Percentiles rank a stretch among this genome's conserved stretches.
phyloP scores from a whole-genome alignment of 768 basidiomycete species.

The Melanogaster broomeanus region DNA sequence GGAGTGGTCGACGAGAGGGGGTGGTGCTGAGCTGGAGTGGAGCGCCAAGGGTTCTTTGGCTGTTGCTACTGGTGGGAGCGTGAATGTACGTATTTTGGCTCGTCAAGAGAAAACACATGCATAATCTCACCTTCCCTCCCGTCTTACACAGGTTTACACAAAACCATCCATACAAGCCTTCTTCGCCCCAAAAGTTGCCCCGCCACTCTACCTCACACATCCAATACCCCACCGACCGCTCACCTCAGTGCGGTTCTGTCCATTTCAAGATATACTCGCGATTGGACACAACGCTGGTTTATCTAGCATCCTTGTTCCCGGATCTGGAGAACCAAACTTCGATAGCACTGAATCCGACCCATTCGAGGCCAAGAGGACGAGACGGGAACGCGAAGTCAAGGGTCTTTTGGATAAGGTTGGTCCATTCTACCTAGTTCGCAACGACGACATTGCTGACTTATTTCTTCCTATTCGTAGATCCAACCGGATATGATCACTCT shows the following conservation, averaged over 20 bases:
- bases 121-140: background rate
- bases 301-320: slow-evolving; percentile 87
- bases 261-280: slow-evolving; percentile 84
- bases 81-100: slow-evolving; percentile 60
- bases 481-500: slow-evolving; percentile 91
- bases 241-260: slow-evolving; percentile 77
- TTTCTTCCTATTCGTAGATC: slow-evolving; percentile 48
- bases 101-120: background rate
- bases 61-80: slow-evolving; percentile 78
- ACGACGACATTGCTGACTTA: background rate
- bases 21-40: slow-evolving; percentile 74
- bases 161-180: slow-evolving; percentile 63
- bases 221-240: slow-evolving; percentile 81
- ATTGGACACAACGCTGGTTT: slow-evolving; percentile 79
- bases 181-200: slow-evolving; percentile 48
- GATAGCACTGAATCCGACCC: slow-evolving; percentile 94
- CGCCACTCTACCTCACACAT: slow-evolving; percentile 89
- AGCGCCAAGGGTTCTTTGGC: slow-evolving; percentile 83
- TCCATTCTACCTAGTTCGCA: background rate
- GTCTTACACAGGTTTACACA: slow-evolving; percentile 61
- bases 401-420: slow-evolving; percentile 84
- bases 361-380: slow-evolving; percentile 79
- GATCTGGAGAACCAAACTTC: slow-evolving; percentile 92
- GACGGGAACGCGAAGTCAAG: slow-evolving; percentile 90
- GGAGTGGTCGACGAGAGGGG: slow-evolving; percentile 74